Conservation (phyloP, 352 stramenopile species). For the Pythium graminicola region DNA sequence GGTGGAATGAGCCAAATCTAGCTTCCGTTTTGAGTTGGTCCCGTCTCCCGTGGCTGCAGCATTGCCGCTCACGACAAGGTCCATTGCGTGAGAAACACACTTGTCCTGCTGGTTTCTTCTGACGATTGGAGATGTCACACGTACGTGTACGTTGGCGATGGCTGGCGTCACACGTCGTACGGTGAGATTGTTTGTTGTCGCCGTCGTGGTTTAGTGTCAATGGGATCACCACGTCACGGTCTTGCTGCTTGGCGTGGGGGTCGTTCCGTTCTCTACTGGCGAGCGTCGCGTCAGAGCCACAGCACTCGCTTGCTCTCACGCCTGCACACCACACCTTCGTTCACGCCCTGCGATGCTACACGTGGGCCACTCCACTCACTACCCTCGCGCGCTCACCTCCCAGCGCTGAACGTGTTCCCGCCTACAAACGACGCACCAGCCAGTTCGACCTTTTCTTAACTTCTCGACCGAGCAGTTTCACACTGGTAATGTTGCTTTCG, state of each 20-base stretch:
- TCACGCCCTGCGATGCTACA: not conserved
- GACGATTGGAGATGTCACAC: not conserved
- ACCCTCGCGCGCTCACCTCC: not conserved
- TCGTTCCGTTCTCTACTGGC: constrained; percentile 6
- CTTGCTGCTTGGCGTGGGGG: too few species aligned
- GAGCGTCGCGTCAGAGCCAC: constrained; percentile 2
- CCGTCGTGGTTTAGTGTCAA: not conserved
- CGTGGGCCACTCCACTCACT: not conserved
- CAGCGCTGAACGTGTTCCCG: not conserved
- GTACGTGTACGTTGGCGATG: too few species aligned
- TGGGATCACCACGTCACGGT: not conserved
- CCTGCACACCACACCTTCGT: not conserved
- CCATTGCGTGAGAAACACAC: constrained; percentile 22
- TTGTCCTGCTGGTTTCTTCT: not conserved
- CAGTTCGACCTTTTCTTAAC: not conserved
- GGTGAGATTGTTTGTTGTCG: too few species aligned
- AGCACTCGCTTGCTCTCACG: not conserved
- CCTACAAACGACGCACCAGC: not conserved
- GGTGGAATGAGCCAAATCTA: constrained; percentile 34
- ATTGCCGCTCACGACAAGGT: constrained; percentile 19
- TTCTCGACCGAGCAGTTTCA: constrained; percentile 2
- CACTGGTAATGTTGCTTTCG: too few species aligned
- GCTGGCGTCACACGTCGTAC: too few species aligned
- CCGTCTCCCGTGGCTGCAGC: constrained; percentile 20
- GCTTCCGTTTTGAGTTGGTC: constrained; percentile 61